phyloP scores from a whole-genome alignment of 2,329 filamentous ascomycete genomes.

The Alternaria sp. region DNA sequence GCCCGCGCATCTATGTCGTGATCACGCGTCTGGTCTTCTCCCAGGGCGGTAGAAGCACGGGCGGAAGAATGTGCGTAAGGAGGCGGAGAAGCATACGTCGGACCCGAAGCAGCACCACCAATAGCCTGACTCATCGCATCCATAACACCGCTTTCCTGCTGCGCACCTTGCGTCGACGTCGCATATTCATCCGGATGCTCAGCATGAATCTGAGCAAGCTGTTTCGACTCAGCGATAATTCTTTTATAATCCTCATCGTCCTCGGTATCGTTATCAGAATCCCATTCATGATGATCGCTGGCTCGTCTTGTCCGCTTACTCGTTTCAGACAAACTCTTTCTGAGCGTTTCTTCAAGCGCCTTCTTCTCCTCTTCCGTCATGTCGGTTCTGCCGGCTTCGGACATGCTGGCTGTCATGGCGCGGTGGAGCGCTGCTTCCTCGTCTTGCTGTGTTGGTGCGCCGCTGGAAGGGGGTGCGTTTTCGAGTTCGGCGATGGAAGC shows the following conservation, averaged over 20 bases:
- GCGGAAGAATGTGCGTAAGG: neutral
- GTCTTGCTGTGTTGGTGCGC: conserved; percentile 35
- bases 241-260: conserved; percentile 46
- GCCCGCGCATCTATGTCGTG: neutral
- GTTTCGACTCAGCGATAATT: conserved; percentile 45
- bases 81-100: neutral
- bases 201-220: conserved; percentile 35
- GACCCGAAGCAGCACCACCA: neutral
- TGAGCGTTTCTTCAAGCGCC: conserved; percentile 54
- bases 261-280: conserved; percentile 33
- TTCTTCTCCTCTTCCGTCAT: conserved; percentile 45
- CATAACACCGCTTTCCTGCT: conserved; percentile 16
- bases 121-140: conserved; percentile 13
- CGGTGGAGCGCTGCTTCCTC: conserved; percentile 56
- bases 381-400: conserved; percentile 48
- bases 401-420: conserved; percentile 59
- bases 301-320: conserved; percentile 19
- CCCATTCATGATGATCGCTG: conserved; percentile 35
- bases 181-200: conserved; percentile 25
- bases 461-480: conserved; percentile 31
- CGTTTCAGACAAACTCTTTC: conserved; percentile 54
- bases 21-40: too few relatives aligned
- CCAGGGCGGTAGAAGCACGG: too few relatives aligned
- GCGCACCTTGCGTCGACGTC: conserved; percentile 5
- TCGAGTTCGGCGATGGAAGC: conserved; percentile 70